Evolutionary conservation across 768 basidiomycete species (phyloP), one percentile per base, ranked within the genome.

Genomic region (Collybia sordida): DNA sequence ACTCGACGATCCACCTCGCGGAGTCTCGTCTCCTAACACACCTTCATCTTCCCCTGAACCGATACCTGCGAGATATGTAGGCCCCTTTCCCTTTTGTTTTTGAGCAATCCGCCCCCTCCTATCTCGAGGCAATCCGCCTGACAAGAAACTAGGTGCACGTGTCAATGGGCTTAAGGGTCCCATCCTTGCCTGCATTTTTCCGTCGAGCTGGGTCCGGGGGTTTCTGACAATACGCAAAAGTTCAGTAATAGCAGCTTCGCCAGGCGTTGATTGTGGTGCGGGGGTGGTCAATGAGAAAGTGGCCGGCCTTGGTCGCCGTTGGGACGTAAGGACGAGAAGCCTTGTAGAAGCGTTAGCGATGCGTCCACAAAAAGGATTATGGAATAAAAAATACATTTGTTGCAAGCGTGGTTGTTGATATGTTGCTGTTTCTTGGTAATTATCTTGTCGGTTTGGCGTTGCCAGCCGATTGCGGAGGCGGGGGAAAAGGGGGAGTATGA

Each of bases 281-380:
- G 75, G 77, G 14, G 80, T 72, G 15, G 84, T 81, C 31, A 89
- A 71, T 0, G 86, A 83, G 48, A 85, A 77, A 4, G 83, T 77
- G 3, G 78, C 70, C 0, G 80, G 75, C 7, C 81, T 72, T 31
- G 77, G 77, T n/a, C 83, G 77, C 52, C 77, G 77, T 62, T 88
- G 85, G 1, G 89, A 86, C 22, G 83, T 79, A 3, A 91, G 76
- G 6, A 91, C 86, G 21, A 90, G 83, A 17, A 90, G 71, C 86
- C 86, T 89, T 53, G 7, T 4, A 7, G 23, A 25, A 51, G 12
- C 18, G 36, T 51, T 12, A 52, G 22, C 45, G 24, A 58, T 45
- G 42, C 15, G 44, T 24, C 45, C 19, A 15, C n/a, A 22, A 41
- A 8, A 23, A 21, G 18, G 3, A 22, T 31, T 21, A 35, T 9